Conservation (phyloP, 768 basidiomycete species). For the Candolleomyces efflorescens region DNA sequence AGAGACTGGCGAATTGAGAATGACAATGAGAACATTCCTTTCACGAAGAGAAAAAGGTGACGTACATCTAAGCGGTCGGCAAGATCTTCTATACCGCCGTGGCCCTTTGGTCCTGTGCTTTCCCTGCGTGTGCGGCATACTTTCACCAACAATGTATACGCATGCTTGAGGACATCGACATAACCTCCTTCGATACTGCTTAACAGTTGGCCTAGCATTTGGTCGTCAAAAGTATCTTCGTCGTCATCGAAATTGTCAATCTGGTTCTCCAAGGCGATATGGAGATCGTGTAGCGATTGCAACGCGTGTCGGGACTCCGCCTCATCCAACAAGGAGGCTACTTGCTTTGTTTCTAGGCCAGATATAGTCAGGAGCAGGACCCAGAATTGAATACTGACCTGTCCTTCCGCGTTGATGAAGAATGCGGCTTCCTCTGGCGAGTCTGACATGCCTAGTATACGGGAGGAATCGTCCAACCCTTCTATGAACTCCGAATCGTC, state of each 20-base stretch:
- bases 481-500: not conserved
- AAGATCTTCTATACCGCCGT: slow-evolving; percentile 19
- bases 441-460: slow-evolving; percentile 14
- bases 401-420: slow-evolving; percentile 47
- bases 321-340: not conserved
- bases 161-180: not conserved
- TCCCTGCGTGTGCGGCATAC: slow-evolving; percentile 29
- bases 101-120: slow-evolving; percentile 22
- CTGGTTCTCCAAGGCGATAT: slow-evolving; percentile 7
- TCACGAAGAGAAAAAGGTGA: not conserved
- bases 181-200: not conserved
- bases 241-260: not conserved
- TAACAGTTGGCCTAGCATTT: not conserved
- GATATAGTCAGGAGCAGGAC: slow-evolving; percentile 18
- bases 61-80: slow-evolving; percentile 35
- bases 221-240: not conserved
- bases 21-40: not conserved
- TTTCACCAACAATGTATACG: slow-evolving; percentile 16
- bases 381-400: slow-evolving; percentile 49
- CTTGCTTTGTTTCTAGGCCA: not conserved
- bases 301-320: not conserved
- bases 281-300: not conserved
- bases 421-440: slow-evolving; percentile 18
- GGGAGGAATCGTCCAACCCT: slow-evolving; percentile 12
- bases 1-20: slow-evolving; percentile 27